Conservation (phyloP, 2,329 filamentous ascomycete genomes). For the Fusarium sp. region DNA sequence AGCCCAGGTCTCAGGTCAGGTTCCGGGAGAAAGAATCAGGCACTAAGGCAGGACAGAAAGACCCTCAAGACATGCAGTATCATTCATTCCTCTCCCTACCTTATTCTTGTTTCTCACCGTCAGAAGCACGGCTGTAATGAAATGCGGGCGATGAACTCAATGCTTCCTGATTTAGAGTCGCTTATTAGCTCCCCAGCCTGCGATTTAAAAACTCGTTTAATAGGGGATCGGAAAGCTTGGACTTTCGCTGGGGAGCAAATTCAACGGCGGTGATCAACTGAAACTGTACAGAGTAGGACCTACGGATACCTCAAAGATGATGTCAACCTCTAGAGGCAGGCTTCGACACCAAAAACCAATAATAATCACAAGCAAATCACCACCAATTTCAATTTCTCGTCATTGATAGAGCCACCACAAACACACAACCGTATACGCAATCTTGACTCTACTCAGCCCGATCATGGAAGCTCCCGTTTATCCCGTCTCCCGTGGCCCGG, state of each 20-base stretch:
- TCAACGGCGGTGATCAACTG: conserved; percentile 16
- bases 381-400: neutral
- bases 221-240: conserved; percentile 26
- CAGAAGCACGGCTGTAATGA: conserved; percentile 9
- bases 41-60: conserved; percentile 31
- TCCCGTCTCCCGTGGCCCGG: conserved; percentile 2
- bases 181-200: conserved; percentile 27
- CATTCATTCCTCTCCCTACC: neutral
- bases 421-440: conserved; percentile 14
- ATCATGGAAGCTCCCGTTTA: conserved; percentile 16
- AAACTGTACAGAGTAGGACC: neutral
- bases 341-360: neutral
- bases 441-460: conserved; percentile 20
- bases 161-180: neutral
- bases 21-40: conserved; percentile 18
- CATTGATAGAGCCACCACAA: conserved; percentile 10
- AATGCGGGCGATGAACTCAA: conserved; percentile 3
- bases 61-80: neutral
- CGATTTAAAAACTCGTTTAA: conserved; percentile 25
- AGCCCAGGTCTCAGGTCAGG: conserved; percentile 27
- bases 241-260: neutral
- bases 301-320: neutral
- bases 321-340: conserved; percentile 4
- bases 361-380: neutral
- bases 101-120: conserved; percentile 10